A percentile compares a stretch with the other conserved stretches of the same genome.
Conservation (phyloP, 345 rosid genomes). For the Balakata baccata region DNA sequence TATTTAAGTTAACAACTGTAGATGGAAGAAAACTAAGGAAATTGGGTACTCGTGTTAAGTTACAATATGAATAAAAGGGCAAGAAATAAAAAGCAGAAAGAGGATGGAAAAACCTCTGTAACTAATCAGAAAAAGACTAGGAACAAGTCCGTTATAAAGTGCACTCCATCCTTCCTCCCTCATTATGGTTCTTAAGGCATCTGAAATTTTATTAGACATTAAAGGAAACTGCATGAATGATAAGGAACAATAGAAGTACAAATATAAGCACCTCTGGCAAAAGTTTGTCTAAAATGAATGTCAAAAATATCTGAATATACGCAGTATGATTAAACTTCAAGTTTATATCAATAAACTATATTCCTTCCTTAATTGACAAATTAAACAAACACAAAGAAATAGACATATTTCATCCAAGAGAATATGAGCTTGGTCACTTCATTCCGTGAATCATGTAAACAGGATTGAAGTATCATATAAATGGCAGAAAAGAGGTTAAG, state of each 20-base stretch:
- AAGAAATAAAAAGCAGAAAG: neutral
- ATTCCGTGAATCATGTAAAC: neutral
- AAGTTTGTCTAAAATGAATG: neutral
- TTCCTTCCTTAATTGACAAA: neutral
- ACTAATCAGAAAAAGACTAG: slow-evolving; percentile 76
- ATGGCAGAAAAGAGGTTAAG: neutral
- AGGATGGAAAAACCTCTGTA: slow-evolving; percentile 5
- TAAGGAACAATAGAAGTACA: slow-evolving; percentile 14
- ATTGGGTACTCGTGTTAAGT: neutral
- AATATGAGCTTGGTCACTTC: neutral
- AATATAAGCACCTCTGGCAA: neutral
- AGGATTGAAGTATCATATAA: neutral
- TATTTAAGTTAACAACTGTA: neutral
- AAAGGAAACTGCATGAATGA: neutral
- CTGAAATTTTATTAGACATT: slow-evolving; percentile 36
- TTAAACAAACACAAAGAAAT: neutral
- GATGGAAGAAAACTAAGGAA: neutral
- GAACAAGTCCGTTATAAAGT: slow-evolving; percentile 78
- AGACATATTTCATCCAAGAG: neutral
- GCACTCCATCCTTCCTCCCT: slow-evolving; percentile 91
- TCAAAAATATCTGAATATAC: neutral
- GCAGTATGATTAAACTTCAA: neutral
- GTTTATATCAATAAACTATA: neutral
- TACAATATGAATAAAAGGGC: neutral
- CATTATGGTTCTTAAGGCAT: slow-evolving; percentile 81